Percentiles rank a stretch among this genome's conserved stretches.
Conservation (phyloP, 352 stramenopile genomes). For the Phytophthora citrophthora region DNA sequence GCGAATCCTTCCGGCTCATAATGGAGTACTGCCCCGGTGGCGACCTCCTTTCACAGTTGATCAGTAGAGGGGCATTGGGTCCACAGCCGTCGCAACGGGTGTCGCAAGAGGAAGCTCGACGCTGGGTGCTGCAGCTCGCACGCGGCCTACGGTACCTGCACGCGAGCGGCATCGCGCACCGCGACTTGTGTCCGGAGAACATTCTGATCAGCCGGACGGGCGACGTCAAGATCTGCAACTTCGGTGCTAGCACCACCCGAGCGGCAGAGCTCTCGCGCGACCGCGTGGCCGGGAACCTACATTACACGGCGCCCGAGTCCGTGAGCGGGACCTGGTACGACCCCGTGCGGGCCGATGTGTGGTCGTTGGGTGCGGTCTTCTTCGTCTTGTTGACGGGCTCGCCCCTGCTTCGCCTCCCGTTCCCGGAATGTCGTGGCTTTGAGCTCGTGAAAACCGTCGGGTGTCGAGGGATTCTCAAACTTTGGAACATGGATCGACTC, state of each 20-base stretch:
- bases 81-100: conserved; percentile 22
- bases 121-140: conserved; percentile 51
- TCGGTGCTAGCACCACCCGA: conserved; percentile 51
- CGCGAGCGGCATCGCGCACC: conserved; percentile 48
- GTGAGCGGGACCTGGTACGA: conserved; percentile 60
- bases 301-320: conserved; percentile 74
- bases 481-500: conserved; percentile 52
- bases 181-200: conserved; percentile 67
- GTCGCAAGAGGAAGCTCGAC: conserved; percentile 46
- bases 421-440: conserved; percentile 50
- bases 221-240: conserved; percentile 64
- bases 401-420: conserved; percentile 50
- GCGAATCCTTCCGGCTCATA: conserved; percentile 52
- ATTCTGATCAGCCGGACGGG: conserved; percentile 45
- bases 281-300: conserved; percentile 49
- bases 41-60: conserved; percentile 57
- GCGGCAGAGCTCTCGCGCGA: conserved; percentile 36
- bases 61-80: conserved; percentile 19
- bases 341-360: conserved; percentile 62
- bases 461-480: conserved; percentile 45
- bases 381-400: conserved; percentile 80
- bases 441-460: conserved; percentile 50
- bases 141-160: conserved; percentile 53
- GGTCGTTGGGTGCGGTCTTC: conserved; percentile 72
- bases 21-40: conserved; percentile 67